Evolutionary conservation across 78 protist genomes (phyloP).

Genomic region (Dictyostelium intermedium): DNA sequence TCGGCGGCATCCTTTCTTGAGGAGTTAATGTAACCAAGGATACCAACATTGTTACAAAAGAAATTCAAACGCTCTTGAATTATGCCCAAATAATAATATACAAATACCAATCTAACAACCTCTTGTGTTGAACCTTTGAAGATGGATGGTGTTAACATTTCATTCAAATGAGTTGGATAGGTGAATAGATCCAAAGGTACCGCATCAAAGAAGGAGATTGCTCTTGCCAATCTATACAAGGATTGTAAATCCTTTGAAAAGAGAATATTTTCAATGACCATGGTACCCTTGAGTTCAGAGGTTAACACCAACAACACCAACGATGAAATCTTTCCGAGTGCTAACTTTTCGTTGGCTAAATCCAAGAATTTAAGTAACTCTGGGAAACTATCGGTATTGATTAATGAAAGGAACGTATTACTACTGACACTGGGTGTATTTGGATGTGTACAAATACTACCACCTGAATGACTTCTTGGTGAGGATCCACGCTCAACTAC

Average conservation of each 20-base stretch:
- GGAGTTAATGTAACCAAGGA: not conserved
- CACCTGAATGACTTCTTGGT: constrained; percentile 3
- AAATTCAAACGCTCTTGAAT: constrained; percentile 52
- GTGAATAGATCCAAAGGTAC: constrained; percentile 55
- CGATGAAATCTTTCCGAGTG: not conserved
- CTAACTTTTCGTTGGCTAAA: not conserved
- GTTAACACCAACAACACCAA: constrained; percentile 14
- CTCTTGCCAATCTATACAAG: constrained; percentile 13
- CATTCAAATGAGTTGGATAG: constrained; percentile 58
- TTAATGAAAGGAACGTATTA: not conserved
- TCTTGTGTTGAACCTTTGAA: constrained; percentile 43
- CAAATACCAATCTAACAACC: constrained; percentile 55
- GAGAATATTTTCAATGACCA: constrained; percentile 21
- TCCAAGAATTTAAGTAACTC: constrained; percentile 24
- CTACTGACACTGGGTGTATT: not conserved
- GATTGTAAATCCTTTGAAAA: constrained; percentile 34
- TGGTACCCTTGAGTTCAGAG: constrained; percentile 24
- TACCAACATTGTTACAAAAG: not conserved
- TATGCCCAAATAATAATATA: constrained; percentile 57
- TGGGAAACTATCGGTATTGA: constrained; percentile 31
- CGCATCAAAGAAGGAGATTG: constrained; percentile 52
- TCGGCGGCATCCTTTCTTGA: constrained; percentile 25
- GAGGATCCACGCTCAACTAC: not conserved
- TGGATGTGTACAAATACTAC: not conserved
- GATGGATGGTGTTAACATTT: constrained; percentile 28